Evolutionary conservation across 768 basidiomycete genomes (phyloP).

Genomic region (Podaxis sp.): DNA sequence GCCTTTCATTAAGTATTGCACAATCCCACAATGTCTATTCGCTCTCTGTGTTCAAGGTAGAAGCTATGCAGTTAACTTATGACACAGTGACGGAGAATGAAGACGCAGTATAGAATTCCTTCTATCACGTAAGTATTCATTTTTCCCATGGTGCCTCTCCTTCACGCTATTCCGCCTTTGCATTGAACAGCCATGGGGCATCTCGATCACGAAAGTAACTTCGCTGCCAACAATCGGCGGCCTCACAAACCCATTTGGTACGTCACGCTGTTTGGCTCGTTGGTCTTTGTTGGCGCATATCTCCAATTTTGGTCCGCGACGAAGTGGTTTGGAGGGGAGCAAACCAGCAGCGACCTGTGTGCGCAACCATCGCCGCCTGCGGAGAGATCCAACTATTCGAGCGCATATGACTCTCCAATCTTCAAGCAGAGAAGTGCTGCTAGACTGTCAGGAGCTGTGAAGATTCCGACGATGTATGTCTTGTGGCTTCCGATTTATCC

Average conservation of each 20-base stretch:
- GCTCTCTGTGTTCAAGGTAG: too few species aligned
- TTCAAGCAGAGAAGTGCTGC: slow-evolving; percentile 22
- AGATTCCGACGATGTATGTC: slow-evolving; percentile 29
- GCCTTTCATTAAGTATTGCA: not conserved
- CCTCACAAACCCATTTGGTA: not conserved
- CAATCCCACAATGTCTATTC: too few species aligned
- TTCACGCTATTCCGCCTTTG: not conserved
- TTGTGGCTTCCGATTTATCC: not conserved
- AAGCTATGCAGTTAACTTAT: too few species aligned
- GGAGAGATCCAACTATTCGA: slow-evolving; percentile 22
- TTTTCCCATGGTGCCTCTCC: not conserved
- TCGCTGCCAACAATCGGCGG: too few species aligned
- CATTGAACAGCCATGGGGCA: not conserved
- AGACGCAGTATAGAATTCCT: too few species aligned
- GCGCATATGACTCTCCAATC: slow-evolving; percentile 21
- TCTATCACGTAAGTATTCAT: not conserved
- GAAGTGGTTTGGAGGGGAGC: not conserved
- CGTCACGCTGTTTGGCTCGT: not conserved
- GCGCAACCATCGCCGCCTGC: slow-evolving; percentile 23
- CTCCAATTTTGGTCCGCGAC: not conserved
- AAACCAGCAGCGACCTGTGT: slow-evolving; percentile 12
- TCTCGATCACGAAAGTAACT: not conserved
- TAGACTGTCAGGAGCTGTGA: slow-evolving; percentile 27
- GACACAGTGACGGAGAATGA: too few species aligned
- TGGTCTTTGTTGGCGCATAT: not conserved